Conservation (phyloP, 352 stramenopile species). For the Pythium brachiatum region DNA sequence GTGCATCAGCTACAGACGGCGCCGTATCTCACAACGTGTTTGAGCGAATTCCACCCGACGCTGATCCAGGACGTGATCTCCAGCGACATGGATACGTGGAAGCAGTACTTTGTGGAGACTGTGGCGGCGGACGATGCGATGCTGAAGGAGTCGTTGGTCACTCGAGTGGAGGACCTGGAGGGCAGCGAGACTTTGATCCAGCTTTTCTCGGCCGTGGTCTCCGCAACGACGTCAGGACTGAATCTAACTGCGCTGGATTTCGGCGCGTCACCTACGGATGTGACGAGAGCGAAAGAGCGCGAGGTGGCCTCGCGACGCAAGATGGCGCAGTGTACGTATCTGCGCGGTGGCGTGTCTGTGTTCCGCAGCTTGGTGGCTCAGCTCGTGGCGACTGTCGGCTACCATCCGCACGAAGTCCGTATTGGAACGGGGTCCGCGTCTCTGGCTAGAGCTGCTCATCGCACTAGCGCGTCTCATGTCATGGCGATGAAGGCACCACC, state of each 20-base stretch:
- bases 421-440: not conserved
- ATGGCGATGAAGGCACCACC: not conserved
- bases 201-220: slow-evolving; percentile 44
- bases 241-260: slow-evolving; percentile 52
- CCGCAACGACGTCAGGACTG: slow-evolving; percentile 37
- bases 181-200: slow-evolving; percentile 47
- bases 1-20: slow-evolving; percentile 51
- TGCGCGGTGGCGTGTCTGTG: slow-evolving; percentile 42
- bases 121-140: slow-evolving; percentile 51
- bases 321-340: slow-evolving; percentile 54
- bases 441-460: not conserved
- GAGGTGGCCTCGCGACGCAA: slow-evolving; percentile 40
- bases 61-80: slow-evolving; percentile 64
- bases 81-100: slow-evolving; percentile 59
- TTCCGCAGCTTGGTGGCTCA: slow-evolving; percentile 44
- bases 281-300: slow-evolving; percentile 32
- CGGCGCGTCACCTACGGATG: slow-evolving; percentile 32
- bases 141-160: slow-evolving; percentile 45
- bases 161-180: slow-evolving; percentile 49
- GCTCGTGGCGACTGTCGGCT: slow-evolving; percentile 43
- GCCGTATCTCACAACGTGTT: slow-evolving; percentile 51
- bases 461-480: not conserved
- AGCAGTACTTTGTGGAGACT: slow-evolving; percentile 62
- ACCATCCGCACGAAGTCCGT: slow-evolving; percentile 31
- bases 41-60: slow-evolving; percentile 61